Conservation (phyloP, 1,284 basidiomycete genomes). For the Anthracocystis setariae region DNA sequence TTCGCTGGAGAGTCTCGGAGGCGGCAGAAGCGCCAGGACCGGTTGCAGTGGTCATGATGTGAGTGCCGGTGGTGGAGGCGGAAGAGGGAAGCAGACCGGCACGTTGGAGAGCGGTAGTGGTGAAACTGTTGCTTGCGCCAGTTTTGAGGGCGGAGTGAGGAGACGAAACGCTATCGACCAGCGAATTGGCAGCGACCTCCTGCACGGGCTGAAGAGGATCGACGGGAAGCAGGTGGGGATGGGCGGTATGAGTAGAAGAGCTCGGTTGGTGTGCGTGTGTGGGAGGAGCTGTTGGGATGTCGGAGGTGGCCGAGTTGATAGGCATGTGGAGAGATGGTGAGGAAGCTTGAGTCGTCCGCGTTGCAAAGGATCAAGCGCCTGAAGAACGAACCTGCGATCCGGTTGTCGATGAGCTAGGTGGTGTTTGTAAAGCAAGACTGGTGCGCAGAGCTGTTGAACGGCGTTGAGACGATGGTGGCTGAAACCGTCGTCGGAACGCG, state of each 20-base stretch:
- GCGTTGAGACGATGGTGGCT: no score
- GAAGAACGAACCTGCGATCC: no score
- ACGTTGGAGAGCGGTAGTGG: conserved; percentile 40
- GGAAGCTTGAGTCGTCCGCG: not conserved
- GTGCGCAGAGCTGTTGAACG: no score
- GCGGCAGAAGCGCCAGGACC: conserved; percentile 31
- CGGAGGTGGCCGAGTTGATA: conserved; percentile 15
- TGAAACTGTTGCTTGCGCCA: conserved; percentile 19
- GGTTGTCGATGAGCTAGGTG: not conserved
- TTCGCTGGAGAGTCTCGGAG: conserved; percentile 40
- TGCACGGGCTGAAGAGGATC: conserved; percentile 40
- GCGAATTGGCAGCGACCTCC: conserved; percentile 34
- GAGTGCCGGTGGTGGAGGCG: not conserved
- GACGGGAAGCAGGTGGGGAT: conserved; percentile 7
- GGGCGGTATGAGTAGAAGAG: conserved; percentile 9
- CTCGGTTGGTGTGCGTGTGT: conserved; percentile 18
- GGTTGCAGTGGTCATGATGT: conserved; percentile 15
- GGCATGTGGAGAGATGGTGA: conserved; percentile 19
- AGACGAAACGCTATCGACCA: conserved; percentile 20
- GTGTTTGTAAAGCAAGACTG: not conserved
- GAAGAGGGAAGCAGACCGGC: conserved; percentile 30
- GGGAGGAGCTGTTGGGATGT: conserved; percentile 11
- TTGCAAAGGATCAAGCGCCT: no score
- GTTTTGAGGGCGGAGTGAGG: conserved; percentile 8
- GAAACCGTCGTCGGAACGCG: not conserved